Evolutionary conservation across 2,329 filamentous ascomycete genomes (phyloP), one percentile per base, ranked within the genome.

Genomic region (Elsinoe australis): DNA sequence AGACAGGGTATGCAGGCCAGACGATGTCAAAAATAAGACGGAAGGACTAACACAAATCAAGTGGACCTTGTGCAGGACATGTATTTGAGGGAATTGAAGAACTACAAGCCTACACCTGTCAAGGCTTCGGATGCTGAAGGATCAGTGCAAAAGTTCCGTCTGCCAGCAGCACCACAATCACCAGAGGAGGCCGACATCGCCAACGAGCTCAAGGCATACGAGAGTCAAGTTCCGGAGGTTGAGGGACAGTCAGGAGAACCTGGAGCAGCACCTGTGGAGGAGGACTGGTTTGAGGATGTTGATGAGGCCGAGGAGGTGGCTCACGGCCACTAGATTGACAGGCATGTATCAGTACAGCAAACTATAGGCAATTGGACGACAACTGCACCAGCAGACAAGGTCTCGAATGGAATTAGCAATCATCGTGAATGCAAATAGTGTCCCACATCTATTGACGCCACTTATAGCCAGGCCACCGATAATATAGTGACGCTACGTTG

Each of bases 31-130:
- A 26, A 14, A n/a, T 12, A 5, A 38, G 10, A 10, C 8, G 9
- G 12, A 21, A 5, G 15, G 49, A 49, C 19, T 12, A 26, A 42
- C 52, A 19, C 12, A 31, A 8, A 5, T 4, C 5, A 19, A 96
- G 92, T 87, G 80, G 92, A 98, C 71, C 81, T 95, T 63, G 87
- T 98, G 61, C 92, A 96, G 73, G 90, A 96, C 68, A 80, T 98
- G 65, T 98, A 98, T 78, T 82, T 98, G 61, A 85, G 83, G 70
- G 89, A 96, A 73, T 82, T 98, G 66, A 92, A 90, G 74, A 80
- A 81, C 71, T 96, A 95, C 84, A 96, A 96, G 80, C 74, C 82
- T 55, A 75, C 85, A 50, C 74, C 80, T 58, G 67, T 90, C 72
- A 95, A 95, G 78, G 77, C 87, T 55, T 79, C 80, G 61, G 92